Evolutionary conservation across 2,329 filamentous ascomycete genomes (phyloP), one percentile per base, ranked within the genome.

Genomic region (Pseudohalonectria lignicola): DNA sequence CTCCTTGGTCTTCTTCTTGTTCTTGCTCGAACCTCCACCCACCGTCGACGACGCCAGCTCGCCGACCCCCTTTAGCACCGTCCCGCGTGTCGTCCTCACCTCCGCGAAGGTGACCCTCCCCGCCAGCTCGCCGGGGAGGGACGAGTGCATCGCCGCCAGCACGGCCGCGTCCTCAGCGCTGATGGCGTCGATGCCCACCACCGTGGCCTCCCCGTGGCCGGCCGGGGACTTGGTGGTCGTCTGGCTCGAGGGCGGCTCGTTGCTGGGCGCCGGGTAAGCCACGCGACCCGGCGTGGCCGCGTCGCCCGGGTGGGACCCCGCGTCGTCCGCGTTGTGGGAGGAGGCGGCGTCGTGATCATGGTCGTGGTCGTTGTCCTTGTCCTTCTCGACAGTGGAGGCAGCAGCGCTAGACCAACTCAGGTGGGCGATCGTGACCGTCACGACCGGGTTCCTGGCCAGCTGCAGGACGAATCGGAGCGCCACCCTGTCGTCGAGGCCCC

Each of bases 381-480:
- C 35, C 16, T 17, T 1, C 15, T 36, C 25, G 26, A 17, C 11
- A 9, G 11, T 18, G 4, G 26, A 16, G 13, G 17, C 16, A 12
- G 35, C n/a, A 8, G 23, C 25, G 10, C 15, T 21, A 5, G 9
- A 31, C 48, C 49, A 57, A 18, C 57, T 60, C 19, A 85, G 67
- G 43, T 79, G 77, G 1, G 82, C 65, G 23, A 95, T 71, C 0
- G 84, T 90, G 1, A 79, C 85, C 0, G 85, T 88, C 19, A 94
- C 76, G 31, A 83, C 75, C 4, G 76, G 71, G 50, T 87, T 92
- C 54, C 81, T 78, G 1, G 81, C 85, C 1, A 98, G 70, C 52
- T 95, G 90, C 3, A 96, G 67, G 3, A 90, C 82, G 18, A 96
- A 74, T 1, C 79, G 70, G 1, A 96, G 68, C 0, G 87, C 88